Base-by-base conservation (phyloP, 2,329 filamentous ascomycete species). In the Pyrenophora seminiperda region DNA sequence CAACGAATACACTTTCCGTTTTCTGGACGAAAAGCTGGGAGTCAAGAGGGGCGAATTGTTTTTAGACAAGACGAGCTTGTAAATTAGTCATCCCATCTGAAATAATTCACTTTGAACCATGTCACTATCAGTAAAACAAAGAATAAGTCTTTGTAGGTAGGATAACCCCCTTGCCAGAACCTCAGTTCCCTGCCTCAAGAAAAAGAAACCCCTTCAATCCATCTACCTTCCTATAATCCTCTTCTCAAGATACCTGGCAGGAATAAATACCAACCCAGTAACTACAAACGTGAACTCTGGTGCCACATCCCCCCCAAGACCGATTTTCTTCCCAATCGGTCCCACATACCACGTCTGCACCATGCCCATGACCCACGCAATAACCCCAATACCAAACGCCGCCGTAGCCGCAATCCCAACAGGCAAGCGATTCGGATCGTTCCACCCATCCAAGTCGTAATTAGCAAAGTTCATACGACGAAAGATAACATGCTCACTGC, bases 321-420 rank as follows among this genome's bases (percentile, higher is more conserved):
- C 65, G 41, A 70, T 65, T 9, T 63, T 42, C 42, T 55, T 60
- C 3, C 59, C 67, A 14, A 70, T 49, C 17, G 66, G 66, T 2
- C 80, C 81, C 17, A 79, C 69, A 58, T 79, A 83, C 77, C 79
- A 83, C 0, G 79, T 83, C 69, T 83, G 78, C 38, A 76, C 76
- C 82, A 86, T 85, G 1, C 82, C 83, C 62, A 85, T 72, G 17
- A 82, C 73, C 72, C 80, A 83, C 6, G 70, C 71, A 5, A 75
- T 53, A 2, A 75, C 66, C 5, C 75, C 75, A 0, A 76, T 51
- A 2, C 65, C 59, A 42, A 78, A 75, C 4, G 75, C 71, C 1
- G 65, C 50, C 4, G 69, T 67, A 2, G 70, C 76, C 5, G 75
- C 76, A 38, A 75, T 65, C 6, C 77, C 77, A 5, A 72, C 47